These are phyloP conservation scores for Umbelopsis isabellina DNA, from an alignment of 192 early-diverging fungal species.

Conservation along the genomic window DNA sequence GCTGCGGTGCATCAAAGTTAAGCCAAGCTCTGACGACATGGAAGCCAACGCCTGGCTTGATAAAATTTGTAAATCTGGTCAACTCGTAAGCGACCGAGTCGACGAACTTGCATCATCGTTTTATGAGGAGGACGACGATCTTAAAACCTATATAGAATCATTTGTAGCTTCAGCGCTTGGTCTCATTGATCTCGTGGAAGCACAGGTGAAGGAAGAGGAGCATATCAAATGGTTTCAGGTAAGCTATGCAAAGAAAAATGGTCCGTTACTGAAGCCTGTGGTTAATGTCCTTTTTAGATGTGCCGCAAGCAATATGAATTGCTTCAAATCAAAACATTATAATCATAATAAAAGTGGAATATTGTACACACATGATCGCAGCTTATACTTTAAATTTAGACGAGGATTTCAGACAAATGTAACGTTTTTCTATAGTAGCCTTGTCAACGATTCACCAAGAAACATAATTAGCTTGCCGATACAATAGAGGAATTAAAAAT, in stretches of 20 bases:
- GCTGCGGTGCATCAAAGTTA: conserved; percentile 19
- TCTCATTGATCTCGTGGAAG: conserved; percentile 20
- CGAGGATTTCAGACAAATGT: too few relatives aligned
- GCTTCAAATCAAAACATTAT: conserved; percentile 2
- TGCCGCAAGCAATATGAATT: conserved; percentile 10
- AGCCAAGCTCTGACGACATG: background rate
- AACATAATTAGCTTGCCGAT: too few relatives aligned
- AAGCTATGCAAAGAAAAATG: background rate
- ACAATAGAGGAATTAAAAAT: too few relatives aligned
- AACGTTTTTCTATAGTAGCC: too few relatives aligned
- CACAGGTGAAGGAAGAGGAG: conserved; percentile 21
- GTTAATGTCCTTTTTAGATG: background rate
- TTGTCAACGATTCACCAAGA: too few relatives aligned
- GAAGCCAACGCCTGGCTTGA: conserved; percentile 21
- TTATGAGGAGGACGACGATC: conserved; percentile 28
- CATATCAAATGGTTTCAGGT: conserved; percentile 33
- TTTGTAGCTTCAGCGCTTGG: conserved; percentile 17
- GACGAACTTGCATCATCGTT: conserved; percentile 35
- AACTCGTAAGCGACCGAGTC: conserved; percentile 26
- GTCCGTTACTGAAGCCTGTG: background rate
- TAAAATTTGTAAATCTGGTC: conserved; percentile 1
- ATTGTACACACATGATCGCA: too few relatives aligned
- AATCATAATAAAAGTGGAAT: too few relatives aligned
- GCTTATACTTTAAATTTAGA: too few relatives aligned
- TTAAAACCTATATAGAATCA: conserved; percentile 19